Conservation (phyloP, 164 flowering plant genomes). For the Buxus sempervirens region DNA sequence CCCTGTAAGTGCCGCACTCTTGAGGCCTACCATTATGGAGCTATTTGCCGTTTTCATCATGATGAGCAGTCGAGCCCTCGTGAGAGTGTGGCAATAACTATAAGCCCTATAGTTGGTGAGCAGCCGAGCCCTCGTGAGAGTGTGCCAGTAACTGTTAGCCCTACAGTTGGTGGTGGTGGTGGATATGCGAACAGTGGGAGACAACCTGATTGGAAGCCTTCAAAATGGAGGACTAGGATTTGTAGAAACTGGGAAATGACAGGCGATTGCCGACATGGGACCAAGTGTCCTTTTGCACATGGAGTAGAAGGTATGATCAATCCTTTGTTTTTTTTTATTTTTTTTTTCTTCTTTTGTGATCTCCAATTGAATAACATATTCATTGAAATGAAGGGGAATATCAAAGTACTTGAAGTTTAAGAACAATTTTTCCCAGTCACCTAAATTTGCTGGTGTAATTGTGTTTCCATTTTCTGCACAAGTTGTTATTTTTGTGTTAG, state of each 20-base stretch:
- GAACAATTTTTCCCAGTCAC: no score
- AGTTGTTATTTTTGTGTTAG: no score
- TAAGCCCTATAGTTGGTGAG: constrained; percentile 65
- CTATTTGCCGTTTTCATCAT: constrained; percentile 83
- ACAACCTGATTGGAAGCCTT: constrained; percentile 65
- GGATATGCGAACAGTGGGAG: constrained; percentile 44
- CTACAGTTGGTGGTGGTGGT: no score
- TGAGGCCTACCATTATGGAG: constrained; percentile 97
- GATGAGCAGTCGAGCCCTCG: constrained; percentile 90
- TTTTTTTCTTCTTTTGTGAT: not conserved
- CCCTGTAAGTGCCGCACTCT: constrained; percentile 96
- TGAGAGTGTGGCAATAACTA: constrained; percentile 94
- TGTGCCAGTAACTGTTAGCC: no score
- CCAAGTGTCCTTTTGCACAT: constrained; percentile 98
- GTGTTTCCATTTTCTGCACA: no score
- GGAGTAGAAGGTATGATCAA: constrained; percentile 69
- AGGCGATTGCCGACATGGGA: constrained; percentile 95
- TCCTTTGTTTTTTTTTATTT: not conserved
- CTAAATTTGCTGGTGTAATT: no score
- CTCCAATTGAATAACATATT: no score
- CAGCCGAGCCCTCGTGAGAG: no score
- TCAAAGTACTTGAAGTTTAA: no score
- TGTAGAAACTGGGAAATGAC: constrained; percentile 99
- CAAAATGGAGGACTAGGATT: constrained; percentile 98
- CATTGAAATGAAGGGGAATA: no score